Base-by-base conservation (phyloP, 257 asterid species). In the Perilla frutescens region DNA sequence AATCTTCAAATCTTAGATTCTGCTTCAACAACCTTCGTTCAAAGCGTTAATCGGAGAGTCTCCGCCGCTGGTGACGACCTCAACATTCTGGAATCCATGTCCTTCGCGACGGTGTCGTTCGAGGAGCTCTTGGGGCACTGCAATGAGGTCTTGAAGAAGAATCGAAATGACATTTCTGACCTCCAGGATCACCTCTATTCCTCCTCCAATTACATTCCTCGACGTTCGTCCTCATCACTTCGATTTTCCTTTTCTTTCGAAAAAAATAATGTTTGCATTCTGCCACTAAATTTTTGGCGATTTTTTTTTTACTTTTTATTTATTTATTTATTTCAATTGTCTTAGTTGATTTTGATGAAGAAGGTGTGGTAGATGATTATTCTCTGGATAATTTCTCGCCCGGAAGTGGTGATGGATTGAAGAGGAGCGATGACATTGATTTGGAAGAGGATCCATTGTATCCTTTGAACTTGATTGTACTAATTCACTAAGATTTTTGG, bases 71-170 rank as follows among this genome's bases (percentile, higher is more conserved):
- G 82, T 54, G 67, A 79, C n/a, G 95, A 94, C 76, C 84, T 94
- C 82, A 87, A 86, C 88, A 78, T 89, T 87, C 84, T 94, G 60
- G 98, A 94, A 66, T 88, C 96, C 44, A 89, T 94, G 96, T 80
- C 95, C 40, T 90, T 81, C 15, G 96, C 83, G 8, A 90, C 97
- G 64, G 98, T 94, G 74, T 94, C 96, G 67, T 94, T 94, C 29
- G 98, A 90, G 90, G 98, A 94, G 89, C 92, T 94, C 40, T 74
- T 91, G 40, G 98, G 98, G 51, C 95, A 91, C 82, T 91, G 97
- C 90, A 82, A 78, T 36, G 95, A 94, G 84, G 88, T 94, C 61
- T 80, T 83, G 81, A 90, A 88, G 83, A 83, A 82, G 83, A 91
- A 87, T 71, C 91, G 87, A 64, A 75, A 39, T 51, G 91, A 84